Evolutionary conservation across 2,329 filamentous ascomycete species (phyloP), one percentile per base, ranked within the genome.

Genomic region (Dendrostoma leiphaemia): DNA sequence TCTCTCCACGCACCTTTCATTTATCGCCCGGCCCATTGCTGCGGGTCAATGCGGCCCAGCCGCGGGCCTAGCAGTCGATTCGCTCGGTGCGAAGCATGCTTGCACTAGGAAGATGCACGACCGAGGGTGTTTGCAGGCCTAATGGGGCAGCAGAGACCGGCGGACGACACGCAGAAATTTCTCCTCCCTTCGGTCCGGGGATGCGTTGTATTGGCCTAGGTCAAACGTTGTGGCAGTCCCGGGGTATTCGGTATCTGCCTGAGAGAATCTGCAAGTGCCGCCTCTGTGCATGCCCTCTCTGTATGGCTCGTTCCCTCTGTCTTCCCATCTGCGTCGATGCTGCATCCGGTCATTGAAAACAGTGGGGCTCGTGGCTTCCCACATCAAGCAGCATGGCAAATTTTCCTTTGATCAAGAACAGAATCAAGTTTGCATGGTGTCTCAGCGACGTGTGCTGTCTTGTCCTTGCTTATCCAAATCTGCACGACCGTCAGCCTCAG

Each of bases 21-120:
- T 21, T 26, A 21, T 19, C 28, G 17, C 26, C 24, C 23, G 28
- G 26, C 41, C 43, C 47, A 51, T 26, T 19, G 31, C 50, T 51
- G 55, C 48, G 51, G 51, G 51, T 38, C 44, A 47, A 45, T 48
- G 44, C 51, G 23, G 45, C 51, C 51, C 13, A 46, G 43, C 28
- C 43, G 29, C 41, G 7, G 43, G 23, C 41, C 55, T 48, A 37
- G 31, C 24, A n/a, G 40, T 46, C 55, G 17, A 54, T 57, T 57
- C 51, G 51, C 43, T 35, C 43, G 51, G 43, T 34, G 43, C 35
- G 37, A n/a, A 28, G 49, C 44, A 40, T 35, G 48, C 43, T 40
- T 54, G 51, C 51, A 54, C 51, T 51, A 48, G 47, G 31, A 43
- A 35, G 45, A 46, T 54, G 55, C 51, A 54, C 32, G 51, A 44